Evolutionary conservation across 495 filamentous ascomycete species (phyloP), one percentile per base, ranked within the genome.

Genomic region (Ramalina peruviana): DNA sequence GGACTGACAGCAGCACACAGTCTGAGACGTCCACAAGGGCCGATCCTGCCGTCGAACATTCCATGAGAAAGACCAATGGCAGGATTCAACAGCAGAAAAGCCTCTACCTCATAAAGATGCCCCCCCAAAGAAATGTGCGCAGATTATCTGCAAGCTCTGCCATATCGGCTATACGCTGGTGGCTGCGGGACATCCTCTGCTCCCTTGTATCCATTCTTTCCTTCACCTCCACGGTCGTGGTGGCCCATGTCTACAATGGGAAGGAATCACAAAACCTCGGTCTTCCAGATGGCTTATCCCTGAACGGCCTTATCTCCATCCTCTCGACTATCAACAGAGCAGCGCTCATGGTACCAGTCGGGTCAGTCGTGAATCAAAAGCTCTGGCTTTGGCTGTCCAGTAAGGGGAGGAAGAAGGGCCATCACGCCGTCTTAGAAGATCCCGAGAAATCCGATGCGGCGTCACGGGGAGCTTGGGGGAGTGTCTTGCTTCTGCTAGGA

Each of bases 401-500:
- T 25, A 13, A 40, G 4, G 3, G 38, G 38, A 40, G 38, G 17
- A 23, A 4, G 23, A 6, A 25, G 23, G 23, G 23, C 23, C 23
- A 25, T 3, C 23, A 25, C 23, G 23, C 23, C 3, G 23, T 25
- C 23, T 40, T 40, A 9, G 15, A 3, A 19, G 38, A 40, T 40
- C 38, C 4, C 38, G 17, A 40, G 38, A 19, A n/a, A n/a, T 40
- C 38, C 4, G 38, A 40, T 40, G 4, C 15, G 1, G 38, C 38
- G 5, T 40, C 36, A 6, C 3, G 23, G 3, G 65, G 67, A 12
- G 59, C 67, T 0, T 55, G 62, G 40, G 67, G 68, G 1, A 56
- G 63, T 13, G 52, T 64, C 6, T 45, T 61, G 39, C 55, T 72
- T 4, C 54, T 74, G 12, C 56, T 54, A 54, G 7, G 46, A 10